Base-by-base conservation (phyloP, 2,329 filamentous ascomycete species). In the Stagonosporopsis vannaccii region DNA sequence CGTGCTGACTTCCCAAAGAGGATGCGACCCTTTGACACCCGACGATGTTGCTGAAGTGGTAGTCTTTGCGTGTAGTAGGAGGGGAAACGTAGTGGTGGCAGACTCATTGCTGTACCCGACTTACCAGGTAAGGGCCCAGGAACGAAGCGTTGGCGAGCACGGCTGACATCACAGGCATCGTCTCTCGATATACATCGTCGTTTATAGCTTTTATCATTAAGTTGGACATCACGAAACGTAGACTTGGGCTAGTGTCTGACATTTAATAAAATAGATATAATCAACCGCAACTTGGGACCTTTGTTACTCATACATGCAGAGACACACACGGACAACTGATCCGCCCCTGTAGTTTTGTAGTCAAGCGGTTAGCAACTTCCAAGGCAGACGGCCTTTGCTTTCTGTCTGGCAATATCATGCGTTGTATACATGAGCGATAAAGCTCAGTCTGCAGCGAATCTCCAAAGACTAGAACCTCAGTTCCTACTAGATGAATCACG, bases 11-110 rank as follows among this genome's bases (percentile, higher is more conserved):
- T 6, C 9, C 13, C 1, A 6, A 22, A 71, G 64, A 23, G 67
- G 67, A 3, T 88, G 85, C 65, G 90, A 94, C 62, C 92, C 92
- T 40, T 80, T 96, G 60, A 95, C 91, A 0, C 90, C 90, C 0
- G 90, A 93, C 37, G 92, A 96, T 68, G 91, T 96, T 69, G 92
- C 92, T n/a, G 92, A 96, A 78, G 83, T 94, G 36, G 82, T 96
- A 45, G 92, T 96, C 12, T 96, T 96, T 71, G 84, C 89, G 3
- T 90, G 89, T 9, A 87, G 89, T 7, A 84, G 92, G 63, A 84
- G 88, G 61, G 90, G 96, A 77, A 96, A 96, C 71, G 90, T 96
- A 6, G 90, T 96, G 26, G 78, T 96, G 62, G 92, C 92, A 13
- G 92, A 96, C 75, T 89, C 90, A 4, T 78, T 96, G 56, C 80